These are phyloP conservation scores for Coemansia sp. DNA, from an alignment of 192 early-diverging fungal genomes.

Conservation along the genomic window DNA sequence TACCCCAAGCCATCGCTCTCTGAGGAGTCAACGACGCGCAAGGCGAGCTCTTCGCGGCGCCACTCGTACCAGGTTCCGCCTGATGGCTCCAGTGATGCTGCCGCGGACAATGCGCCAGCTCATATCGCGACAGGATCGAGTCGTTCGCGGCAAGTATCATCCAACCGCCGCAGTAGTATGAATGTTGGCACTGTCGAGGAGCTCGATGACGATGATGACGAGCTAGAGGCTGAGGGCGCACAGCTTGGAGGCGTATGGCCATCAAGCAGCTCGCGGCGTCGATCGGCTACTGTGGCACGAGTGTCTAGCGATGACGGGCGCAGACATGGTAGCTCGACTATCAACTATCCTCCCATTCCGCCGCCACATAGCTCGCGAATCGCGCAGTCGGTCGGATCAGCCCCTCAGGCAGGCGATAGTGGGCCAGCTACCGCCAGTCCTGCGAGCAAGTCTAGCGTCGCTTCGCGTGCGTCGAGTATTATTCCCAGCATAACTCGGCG, in stretches of 20 bases:
- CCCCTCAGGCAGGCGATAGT: neutral
- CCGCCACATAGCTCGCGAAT: neutral
- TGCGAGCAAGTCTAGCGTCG: conserved; percentile 23
- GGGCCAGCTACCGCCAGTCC: neutral
- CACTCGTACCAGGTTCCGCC: conserved; percentile 46
- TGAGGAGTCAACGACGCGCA: conserved; percentile 15
- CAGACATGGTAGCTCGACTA: neutral
- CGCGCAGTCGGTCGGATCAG: neutral
- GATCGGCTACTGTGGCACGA: conserved; percentile 49
- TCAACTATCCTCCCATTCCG: neutral
- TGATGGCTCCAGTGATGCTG: neutral
- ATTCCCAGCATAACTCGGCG: conserved; percentile 49
- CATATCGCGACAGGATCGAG: neutral
- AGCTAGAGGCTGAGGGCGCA: neutral
- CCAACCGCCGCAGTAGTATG: neutral
- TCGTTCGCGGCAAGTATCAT: conserved; percentile 4
- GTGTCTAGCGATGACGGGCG: conserved; percentile 2
- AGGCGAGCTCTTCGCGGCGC: conserved; percentile 36
- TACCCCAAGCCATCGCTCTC: conserved; percentile 23
- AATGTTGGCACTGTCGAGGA: neutral
- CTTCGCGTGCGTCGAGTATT: conserved; percentile 40
- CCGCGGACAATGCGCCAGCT: neutral
- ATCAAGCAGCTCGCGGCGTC: conserved; percentile 25
- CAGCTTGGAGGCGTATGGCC: conserved; percentile 9
- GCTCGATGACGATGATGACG: conserved; percentile 4